Evolutionary conservation across 495 filamentous ascomycete species (phyloP), one percentile per base, ranked within the genome.

Genomic region (Penicillium subrubescens): DNA sequence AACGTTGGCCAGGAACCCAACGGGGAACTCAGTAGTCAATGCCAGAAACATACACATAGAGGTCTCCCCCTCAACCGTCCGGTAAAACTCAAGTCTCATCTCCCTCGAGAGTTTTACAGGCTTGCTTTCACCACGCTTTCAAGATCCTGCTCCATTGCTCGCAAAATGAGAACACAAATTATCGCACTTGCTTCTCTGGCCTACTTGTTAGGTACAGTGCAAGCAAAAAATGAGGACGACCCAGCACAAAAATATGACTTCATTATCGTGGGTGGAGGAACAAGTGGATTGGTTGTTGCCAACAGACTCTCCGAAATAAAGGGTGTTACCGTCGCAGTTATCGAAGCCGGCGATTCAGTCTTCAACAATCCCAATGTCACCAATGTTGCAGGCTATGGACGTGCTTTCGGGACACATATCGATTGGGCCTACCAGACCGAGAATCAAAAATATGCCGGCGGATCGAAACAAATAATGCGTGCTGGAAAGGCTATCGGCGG

Each of bases 331-430:
- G 82, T 86, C 12, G 77, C 77, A 0, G 77, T 87, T 27, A 79
- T 86, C 43, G 86, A 88, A 73, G 83, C 84, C 7, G 84, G 86
- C 1, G 71, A 67, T 8, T 79, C 77, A 23, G 80, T 79, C 8
- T 70, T 79, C n/a, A 70, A 81, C 52, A 84, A 84, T 60, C 59
- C 62, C n/a, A 83, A 86, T 55, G 82, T 85, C n/a, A 82, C 81
- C 5, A 69, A 79, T 33, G 65, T 78, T 10, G 57, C 60, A 6
- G 71, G 67, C 14, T 84, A 81, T 57, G 70, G 65, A 68, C 76
- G 10, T 6, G 66, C 75, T 7, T 79, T 80, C 8, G 75, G 69
- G 5, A 82, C 81, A 14, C 61, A 72, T 27, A 79, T 85, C 37
- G 82, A 86, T 69, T 87, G 83, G 83, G 67, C 77, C n/a, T 87